phyloP scores from a whole-genome alignment of 139 green algal genomes.

The Tetratostichococcus sp. region DNA sequence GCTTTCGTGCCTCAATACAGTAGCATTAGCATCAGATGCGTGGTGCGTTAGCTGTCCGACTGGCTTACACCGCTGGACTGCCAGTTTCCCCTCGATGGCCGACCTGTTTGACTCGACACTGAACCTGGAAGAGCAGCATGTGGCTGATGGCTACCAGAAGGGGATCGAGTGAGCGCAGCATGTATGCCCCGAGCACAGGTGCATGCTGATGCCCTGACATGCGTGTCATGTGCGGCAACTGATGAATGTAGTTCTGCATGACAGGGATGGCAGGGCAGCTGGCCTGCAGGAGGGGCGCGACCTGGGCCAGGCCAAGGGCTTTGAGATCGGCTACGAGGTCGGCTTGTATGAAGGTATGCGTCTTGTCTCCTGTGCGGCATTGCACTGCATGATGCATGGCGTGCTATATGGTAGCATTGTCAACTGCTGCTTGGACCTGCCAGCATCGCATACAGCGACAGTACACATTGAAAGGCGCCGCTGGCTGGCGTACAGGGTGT shows the following conservation, averaged over 20 bases:
- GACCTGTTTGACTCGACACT: slow-evolving; percentile 42
- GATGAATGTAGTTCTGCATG: not conserved
- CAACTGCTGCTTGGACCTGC: slow-evolving; percentile 30
- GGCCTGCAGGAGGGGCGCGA: slow-evolving; percentile 50
- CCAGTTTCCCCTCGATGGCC: too few species aligned
- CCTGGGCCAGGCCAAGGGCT: slow-evolving; percentile 71
- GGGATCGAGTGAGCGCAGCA: slow-evolving; percentile 21
- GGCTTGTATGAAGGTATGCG: slow-evolving; percentile 64
- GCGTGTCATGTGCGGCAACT: too few species aligned
- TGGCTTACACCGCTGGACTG: too few species aligned
- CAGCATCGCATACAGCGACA: too few species aligned
- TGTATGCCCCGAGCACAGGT: not conserved
- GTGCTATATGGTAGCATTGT: not conserved
- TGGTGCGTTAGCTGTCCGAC: too few species aligned
- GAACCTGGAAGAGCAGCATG: slow-evolving; percentile 40
- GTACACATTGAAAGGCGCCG: too few species aligned
- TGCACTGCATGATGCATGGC: not conserved
- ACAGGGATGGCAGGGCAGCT: slow-evolving; percentile 40
- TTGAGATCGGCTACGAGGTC: slow-evolving; percentile 69
- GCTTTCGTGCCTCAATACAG: too few species aligned
- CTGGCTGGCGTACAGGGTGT: slow-evolving; percentile 34
- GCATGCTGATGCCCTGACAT: not conserved
- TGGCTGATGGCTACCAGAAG: slow-evolving; percentile 33
- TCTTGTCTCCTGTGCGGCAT: not conserved
- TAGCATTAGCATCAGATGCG: too few species aligned